These are phyloP conservation scores for Nematocida ausubeli DNA, from an alignment of 371 early-diverging fungal species.

Conservation along the genomic window DNA sequence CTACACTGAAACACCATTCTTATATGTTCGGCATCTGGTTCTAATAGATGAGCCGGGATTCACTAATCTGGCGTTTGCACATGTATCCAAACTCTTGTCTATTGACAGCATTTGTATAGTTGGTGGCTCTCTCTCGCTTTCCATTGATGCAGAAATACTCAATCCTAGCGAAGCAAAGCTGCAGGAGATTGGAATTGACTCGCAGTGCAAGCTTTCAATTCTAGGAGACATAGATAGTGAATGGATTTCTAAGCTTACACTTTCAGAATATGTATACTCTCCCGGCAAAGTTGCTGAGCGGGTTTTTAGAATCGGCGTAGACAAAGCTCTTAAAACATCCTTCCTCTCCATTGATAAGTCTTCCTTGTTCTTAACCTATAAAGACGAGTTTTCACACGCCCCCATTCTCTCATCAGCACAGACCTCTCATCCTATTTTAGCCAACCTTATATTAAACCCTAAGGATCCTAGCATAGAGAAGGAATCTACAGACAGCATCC, in stretches of 20 bases:
- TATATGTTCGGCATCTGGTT: not conserved
- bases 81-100: not conserved
- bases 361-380: not conserved
- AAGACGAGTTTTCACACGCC: not conserved
- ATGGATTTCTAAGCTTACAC: not conserved
- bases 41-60: not conserved
- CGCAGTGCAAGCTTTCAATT: not conserved
- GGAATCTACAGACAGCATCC: too few species aligned
- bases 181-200: not conserved
- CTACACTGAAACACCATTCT: not conserved
- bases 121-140: not conserved
- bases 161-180: not conserved
- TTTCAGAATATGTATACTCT: not conserved
- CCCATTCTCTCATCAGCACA: too few species aligned
- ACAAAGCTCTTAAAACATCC: not conserved
- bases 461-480: too few species aligned
- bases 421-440: too few species aligned
- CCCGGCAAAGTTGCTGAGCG: not conserved
- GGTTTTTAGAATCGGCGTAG: not conserved
- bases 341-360: not conserved
- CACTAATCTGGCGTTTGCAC: not conserved
- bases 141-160: not conserved
- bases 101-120: not conserved
- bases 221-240: not conserved
- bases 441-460: too few species aligned